Conservation (phyloP, 1,284 basidiomycete genomes). For the Boletus sp. region DNA sequence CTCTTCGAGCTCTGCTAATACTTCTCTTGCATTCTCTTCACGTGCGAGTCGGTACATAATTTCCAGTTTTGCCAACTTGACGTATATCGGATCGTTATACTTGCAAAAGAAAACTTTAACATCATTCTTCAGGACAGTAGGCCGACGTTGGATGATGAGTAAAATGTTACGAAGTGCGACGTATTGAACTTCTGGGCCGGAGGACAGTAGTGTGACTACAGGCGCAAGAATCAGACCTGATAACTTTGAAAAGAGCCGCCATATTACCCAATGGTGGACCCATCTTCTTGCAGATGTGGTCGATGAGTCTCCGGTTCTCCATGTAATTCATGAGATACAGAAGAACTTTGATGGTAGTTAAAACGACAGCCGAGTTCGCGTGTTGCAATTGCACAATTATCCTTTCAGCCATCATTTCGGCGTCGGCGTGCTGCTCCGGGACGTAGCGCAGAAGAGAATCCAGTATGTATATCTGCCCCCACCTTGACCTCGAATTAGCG, state of each 20-base stretch:
- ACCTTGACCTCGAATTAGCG: conserved; percentile 48
- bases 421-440: conserved; percentile 83
- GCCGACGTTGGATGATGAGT: conserved; percentile 92
- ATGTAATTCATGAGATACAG: conserved; percentile 99
- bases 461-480: conserved; percentile 98
- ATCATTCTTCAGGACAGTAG: conserved; percentile 90
- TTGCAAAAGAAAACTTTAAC: conserved; percentile 99
- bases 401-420: conserved; percentile 90
- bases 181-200: conserved; percentile 98
- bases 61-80: conserved; percentile 97
- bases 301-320: conserved; percentile 81
- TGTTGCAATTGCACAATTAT: conserved; percentile 90
- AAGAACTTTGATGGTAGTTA: conserved; percentile 92
- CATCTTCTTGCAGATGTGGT: conserved; percentile 94
- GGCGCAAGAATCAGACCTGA: conserved; percentile 7
- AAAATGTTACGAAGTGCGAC: conserved; percentile 96
- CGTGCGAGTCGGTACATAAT: conserved; percentile 96
- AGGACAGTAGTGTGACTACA: conserved; percentile 87
- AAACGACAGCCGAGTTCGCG: conserved; percentile 91
- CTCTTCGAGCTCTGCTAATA: conserved; percentile 94
- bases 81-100: conserved; percentile 99
- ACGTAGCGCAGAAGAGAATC: conserved; percentile 93
- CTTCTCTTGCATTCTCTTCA: conserved; percentile 87
- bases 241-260: neutral
- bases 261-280: conserved; percentile 85